Base-by-base conservation (phyloP, 148 eudicot genomes). In the Chenopodium suecicum region DNA sequence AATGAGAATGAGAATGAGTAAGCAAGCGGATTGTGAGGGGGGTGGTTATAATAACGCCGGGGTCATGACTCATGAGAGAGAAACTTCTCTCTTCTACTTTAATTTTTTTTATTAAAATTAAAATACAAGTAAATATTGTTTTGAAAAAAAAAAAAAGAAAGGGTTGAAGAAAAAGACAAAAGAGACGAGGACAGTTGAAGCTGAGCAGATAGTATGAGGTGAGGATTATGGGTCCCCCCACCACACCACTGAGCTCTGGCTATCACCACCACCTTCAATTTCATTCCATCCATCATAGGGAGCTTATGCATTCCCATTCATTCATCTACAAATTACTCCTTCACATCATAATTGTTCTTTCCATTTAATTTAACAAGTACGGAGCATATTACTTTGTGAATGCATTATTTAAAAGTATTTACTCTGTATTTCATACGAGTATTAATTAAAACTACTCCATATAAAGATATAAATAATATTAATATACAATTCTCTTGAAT, bases 21-120 rank as follows among this genome's bases (percentile, higher is more conserved):
- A 80, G 79, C 74, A 81, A 82, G 85, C 70, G 76, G 79, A 76
- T 13, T 80, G 87, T 77, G 79, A 74, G 87, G 82, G 84, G 82
- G 83, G 80, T 76, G 64, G 79, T 82, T 86, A 82, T 83, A 77
- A 84, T 73, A 71, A 71, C 67, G 76, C 46, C 82, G 80, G 76
- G 80, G 37, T 56, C 75, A 71, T 1, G 64, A 16, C 56, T 56
- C 75, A 71, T 4, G 44, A 16, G 67, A 70, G 47, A 7, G 52
- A 62, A 74, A 20, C 29, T n/a, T 50, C 23, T 25, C 23, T 19
- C 29, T n/a, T 56, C 17, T 37, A 56, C 60, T 70, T 52, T 17
- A 69, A 69, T 1, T 9, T 27, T n/a, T 11, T 14, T 48, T 48
- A 20, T 2, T 27, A 19, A 11, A 32, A 52, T 3, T 48, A 16